Conservation (phyloP, 305 asterid species). For the Rubia occidens region DNA sequence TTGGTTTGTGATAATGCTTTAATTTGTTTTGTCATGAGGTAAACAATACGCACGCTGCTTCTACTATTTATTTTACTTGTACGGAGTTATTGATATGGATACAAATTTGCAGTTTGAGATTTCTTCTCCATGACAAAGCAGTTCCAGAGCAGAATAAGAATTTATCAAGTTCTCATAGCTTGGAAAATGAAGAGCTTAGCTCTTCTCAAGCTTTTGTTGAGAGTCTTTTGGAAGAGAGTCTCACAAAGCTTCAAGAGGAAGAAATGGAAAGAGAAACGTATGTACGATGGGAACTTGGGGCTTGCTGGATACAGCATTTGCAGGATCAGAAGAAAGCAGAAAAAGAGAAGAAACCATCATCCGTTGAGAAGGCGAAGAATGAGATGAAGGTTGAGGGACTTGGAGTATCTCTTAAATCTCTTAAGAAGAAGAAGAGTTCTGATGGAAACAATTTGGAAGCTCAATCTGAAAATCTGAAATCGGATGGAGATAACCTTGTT, state of each 20-base stretch:
- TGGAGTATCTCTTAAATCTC: conserved; percentile 84
- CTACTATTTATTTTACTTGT: conserved; percentile 1
- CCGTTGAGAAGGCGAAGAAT: conserved; percentile 58
- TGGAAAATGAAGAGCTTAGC: conserved; percentile 45
- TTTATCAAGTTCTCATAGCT: conserved; percentile 32
- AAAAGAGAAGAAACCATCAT: conserved; percentile 66
- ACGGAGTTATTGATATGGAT: conserved; percentile 1
- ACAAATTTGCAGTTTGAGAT: conserved; percentile 63
- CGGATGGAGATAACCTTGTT: conserved; percentile 33
- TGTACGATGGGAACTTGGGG: conserved; percentile 97
- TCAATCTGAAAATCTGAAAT: conserved; percentile 34
- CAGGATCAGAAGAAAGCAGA: conserved; percentile 93
- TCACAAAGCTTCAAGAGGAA: conserved; percentile 68
- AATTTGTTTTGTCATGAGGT: neutral
- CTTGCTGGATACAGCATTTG: conserved; percentile 97
- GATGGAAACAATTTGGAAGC: conserved; percentile 40
- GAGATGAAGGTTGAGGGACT: conserved; percentile 98
- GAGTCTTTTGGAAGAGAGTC: conserved; percentile 73
- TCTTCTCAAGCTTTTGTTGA: conserved; percentile 58
- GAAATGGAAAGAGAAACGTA: conserved; percentile 48
- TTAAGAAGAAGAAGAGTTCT: conserved; percentile 59
- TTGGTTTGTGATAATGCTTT: neutral
- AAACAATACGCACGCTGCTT: neutral
- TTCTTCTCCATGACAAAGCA: conserved; percentile 65
- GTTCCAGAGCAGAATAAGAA: conserved; percentile 38